Base-by-base conservation (phyloP, 768 basidiomycete species). In the Pleurotus djamor region DNA sequence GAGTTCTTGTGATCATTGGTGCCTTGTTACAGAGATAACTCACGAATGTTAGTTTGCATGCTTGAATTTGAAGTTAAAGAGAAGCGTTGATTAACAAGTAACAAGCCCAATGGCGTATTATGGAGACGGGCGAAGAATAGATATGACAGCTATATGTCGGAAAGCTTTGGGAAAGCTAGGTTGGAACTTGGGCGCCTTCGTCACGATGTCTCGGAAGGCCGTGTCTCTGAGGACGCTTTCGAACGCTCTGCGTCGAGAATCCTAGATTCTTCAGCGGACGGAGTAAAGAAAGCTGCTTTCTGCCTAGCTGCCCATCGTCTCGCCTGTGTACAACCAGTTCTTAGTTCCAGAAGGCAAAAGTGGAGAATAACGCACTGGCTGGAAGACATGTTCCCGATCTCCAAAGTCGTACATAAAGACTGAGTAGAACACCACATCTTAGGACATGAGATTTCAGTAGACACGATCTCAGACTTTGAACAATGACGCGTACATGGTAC, bases 321-420 rank as follows among this genome's bases (percentile, higher is more conserved):
- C 35, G 80, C 70, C 86, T 89, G 59, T 41, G 52, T 57, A 21
- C 54, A 14, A n/a, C 6, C 10, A 33, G 6, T 48, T 4, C 5
- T 16, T 33, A 4, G 35, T 44, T 38, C 16, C 49, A 49, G 52
- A 51, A 57, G 48, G 51, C 54, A n/a, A n/a, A 28, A 32, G 52
- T 14, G 12, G 16, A 50, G 35, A 51, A 13, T 2, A 48, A 76
- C 84, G 68, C 62, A 88, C 87, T 21, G 85, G 83, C 69, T 79
- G 81, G 69, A 88, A 90, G 32, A 88, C 84, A 68, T 90, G 87
- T 21, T 90, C 88, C 49, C 77, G 74, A n/a, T 87, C 83, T 3
- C 88, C 88, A 69, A 83, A 89, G 68, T 90, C 86, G 52, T 83
- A 80, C 58, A 85, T 69, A 67, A 90, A 86, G 17, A 86, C 73